These are phyloP conservation scores for Penicillium crustosum DNA, from an alignment of 2,329 filamentous ascomycete species.

Conservation along the genomic window DNA sequence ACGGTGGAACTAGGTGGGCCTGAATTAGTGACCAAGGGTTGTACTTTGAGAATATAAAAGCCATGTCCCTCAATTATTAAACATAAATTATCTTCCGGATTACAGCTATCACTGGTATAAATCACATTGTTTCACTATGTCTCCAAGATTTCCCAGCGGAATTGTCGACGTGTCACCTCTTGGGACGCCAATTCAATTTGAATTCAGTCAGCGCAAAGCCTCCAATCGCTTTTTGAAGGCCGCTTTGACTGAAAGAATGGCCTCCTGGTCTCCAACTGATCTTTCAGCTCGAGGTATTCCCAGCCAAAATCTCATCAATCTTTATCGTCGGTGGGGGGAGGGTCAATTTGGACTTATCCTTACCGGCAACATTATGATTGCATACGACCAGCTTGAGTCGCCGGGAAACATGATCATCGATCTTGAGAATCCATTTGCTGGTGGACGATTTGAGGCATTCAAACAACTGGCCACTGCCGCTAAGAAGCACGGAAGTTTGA, in stretches of 20 bases:
- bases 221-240: slow-evolving; percentile 67
- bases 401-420: slow-evolving; percentile 31
- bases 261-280: slow-evolving; percentile 59
- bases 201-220: slow-evolving; percentile 56
- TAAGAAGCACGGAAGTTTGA: slow-evolving; percentile 25
- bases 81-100: background rate
- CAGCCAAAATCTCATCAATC: slow-evolving; percentile 53
- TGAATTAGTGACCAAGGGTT: background rate
- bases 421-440: slow-evolving; percentile 20
- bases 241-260: slow-evolving; percentile 65
- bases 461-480: slow-evolving; percentile 23
- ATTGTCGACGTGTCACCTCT: slow-evolving; percentile 41
- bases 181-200: slow-evolving; percentile 50
- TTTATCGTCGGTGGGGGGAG: slow-evolving; percentile 45
- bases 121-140: background rate
- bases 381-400: slow-evolving; percentile 28
- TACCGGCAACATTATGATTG: slow-evolving; percentile 30
- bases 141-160: background rate
- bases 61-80: background rate
- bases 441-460: slow-evolving; percentile 24
- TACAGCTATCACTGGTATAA: no score
- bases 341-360: slow-evolving; percentile 23
- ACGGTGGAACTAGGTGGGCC: background rate
- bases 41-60: background rate
- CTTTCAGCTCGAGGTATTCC: slow-evolving; percentile 56